Percentiles rank a stretch among this genome's conserved stretches.
Evolutionary conservation across 2,329 filamentous ascomycete genomes (phyloP).

Genomic region (Sporothrix phasma): DNA sequence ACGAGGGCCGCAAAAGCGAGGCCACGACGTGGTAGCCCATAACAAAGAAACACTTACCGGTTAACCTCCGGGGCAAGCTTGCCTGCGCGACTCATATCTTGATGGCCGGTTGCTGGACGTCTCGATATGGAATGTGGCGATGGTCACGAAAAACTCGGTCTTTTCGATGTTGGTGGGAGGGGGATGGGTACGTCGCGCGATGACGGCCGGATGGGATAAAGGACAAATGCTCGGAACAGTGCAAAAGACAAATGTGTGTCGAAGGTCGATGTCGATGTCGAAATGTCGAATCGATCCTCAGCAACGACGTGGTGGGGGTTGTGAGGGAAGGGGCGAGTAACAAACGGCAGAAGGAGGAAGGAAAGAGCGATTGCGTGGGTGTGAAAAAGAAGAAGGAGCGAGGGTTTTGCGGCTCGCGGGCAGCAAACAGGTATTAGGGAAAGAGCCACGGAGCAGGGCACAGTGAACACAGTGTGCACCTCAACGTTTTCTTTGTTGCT

Average conservation of each 20-base stretch:
- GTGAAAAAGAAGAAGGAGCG: constrained; percentile 7
- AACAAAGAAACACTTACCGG: constrained; percentile 47
- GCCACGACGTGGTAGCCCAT: neutral
- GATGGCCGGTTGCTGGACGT: constrained; percentile 28
- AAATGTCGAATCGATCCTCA: neutral
- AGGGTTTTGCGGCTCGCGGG: constrained; percentile 13
- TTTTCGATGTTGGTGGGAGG: neutral
- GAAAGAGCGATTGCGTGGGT: neutral
- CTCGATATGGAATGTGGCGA: neutral
- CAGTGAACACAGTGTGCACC: constrained; percentile 4
- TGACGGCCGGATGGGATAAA: neutral
- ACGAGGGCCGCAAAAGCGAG: neutral
- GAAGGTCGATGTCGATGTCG: neutral
- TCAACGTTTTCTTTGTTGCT: neutral
- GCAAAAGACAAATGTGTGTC: neutral
- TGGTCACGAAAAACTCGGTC: constrained; percentile 7
- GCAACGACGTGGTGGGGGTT: neutral
- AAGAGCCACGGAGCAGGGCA: constrained; percentile 1
- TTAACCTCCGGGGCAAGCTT: constrained; percentile 99
- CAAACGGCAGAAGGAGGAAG: neutral
- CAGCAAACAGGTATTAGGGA: constrained; percentile 6
- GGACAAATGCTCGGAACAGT: neutral
- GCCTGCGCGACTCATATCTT: constrained; percentile 90
- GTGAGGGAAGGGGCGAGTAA: neutral
- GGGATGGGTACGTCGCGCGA: neutral